Percentiles rank a stretch among this genome's conserved stretches.
phyloP scores from a whole-genome alignment of 2,329 filamentous ascomycete species.

The Nemania sp. region DNA sequence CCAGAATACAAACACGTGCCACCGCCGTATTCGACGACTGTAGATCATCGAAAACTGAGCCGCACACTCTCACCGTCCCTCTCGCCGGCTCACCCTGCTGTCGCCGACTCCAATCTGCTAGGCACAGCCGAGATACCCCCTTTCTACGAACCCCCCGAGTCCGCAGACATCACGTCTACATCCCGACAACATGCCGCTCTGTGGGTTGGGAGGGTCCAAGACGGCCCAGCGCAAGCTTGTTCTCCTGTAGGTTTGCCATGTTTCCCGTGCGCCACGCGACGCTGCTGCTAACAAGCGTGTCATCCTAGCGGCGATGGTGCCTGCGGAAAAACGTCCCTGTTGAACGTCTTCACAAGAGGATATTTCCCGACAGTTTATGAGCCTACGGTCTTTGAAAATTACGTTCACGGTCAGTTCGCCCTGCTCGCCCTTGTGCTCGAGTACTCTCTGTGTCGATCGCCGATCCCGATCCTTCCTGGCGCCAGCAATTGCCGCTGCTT shows the following conservation, averaged over 20 bases:
- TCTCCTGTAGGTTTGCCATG: slow-evolving; percentile 68
- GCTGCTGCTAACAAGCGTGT: slow-evolving; percentile 27
- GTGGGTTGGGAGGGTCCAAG: slow-evolving; percentile 68
- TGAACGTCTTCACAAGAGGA: slow-evolving; percentile 99
- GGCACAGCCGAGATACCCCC: neutral
- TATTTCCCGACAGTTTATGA: slow-evolving; percentile 99
- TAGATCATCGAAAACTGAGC: neutral
- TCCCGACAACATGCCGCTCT: slow-evolving; percentile 47
- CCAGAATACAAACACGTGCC: neutral
- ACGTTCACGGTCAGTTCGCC: slow-evolving; percentile 78
- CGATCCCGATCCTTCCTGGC: neutral
- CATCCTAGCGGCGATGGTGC: slow-evolving; percentile 82
- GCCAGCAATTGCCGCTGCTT: neutral
- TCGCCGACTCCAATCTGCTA: slow-evolving; percentile 2
- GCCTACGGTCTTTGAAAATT: slow-evolving; percentile 98
- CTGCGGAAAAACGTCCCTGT: slow-evolving; percentile 92
- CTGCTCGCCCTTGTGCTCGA: too few species aligned
- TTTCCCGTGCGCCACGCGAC: too few species aligned
- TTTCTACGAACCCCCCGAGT: neutral
- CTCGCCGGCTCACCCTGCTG: neutral
- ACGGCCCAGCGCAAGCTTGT: slow-evolving; percentile 96
- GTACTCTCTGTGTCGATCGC: too few species aligned
- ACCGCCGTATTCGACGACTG: too few species aligned
- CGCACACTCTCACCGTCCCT: neutral
- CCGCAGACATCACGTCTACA: neutral